A percentile compares a stretch with the other conserved stretches of the same genome.
Evolutionary conservation across 2,329 filamentous ascomycete genomes (phyloP).

Genomic region (Exophiala calicioides): DNA sequence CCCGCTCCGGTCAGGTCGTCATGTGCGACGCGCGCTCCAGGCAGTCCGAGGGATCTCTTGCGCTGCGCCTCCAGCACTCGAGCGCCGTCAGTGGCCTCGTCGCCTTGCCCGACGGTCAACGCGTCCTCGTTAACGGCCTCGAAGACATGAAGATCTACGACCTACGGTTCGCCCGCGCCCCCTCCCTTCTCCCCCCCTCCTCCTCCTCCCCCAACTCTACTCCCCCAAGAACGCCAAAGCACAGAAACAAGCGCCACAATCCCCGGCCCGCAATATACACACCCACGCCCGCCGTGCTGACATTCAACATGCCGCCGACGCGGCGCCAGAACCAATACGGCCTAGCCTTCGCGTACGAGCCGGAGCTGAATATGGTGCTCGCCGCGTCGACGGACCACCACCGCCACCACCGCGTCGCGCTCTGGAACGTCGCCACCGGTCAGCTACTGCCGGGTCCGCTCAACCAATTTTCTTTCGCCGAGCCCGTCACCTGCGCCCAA

Average conservation of each 20-base stretch:
- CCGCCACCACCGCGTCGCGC: constrained; percentile 14
- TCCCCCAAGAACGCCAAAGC: background rate
- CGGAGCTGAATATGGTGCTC: constrained; percentile 24
- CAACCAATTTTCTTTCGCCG: constrained; percentile 11
- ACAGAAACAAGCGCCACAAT: background rate
- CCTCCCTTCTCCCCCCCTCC: background rate
- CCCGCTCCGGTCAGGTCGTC: constrained; percentile 20
- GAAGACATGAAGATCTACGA: constrained; percentile 25
- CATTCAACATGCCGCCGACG: constrained; percentile 14
- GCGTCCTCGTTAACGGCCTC: constrained; percentile 24
- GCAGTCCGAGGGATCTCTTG: background rate
- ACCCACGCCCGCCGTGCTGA: constrained; percentile 4
- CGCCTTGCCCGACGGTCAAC: constrained; percentile 9
- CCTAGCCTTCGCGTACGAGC: constrained; percentile 26
- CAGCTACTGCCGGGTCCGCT: constrained; percentile 18
- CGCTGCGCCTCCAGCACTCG: constrained; percentile 24
- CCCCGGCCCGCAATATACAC: background rate
- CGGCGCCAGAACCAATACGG: constrained; percentile 18
- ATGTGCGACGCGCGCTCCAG: constrained; percentile 22
- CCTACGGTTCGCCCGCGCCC: constrained; percentile 20
- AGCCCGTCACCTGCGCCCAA: constrained; percentile 13
- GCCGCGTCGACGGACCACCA: constrained; percentile 18
- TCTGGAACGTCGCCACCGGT: constrained; percentile 24
- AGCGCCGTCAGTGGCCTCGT: constrained; percentile 19
- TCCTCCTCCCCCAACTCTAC: background rate